Base-by-base conservation (phyloP, 2,329 filamentous ascomycete species). In the Cercospora zeina region DNA sequence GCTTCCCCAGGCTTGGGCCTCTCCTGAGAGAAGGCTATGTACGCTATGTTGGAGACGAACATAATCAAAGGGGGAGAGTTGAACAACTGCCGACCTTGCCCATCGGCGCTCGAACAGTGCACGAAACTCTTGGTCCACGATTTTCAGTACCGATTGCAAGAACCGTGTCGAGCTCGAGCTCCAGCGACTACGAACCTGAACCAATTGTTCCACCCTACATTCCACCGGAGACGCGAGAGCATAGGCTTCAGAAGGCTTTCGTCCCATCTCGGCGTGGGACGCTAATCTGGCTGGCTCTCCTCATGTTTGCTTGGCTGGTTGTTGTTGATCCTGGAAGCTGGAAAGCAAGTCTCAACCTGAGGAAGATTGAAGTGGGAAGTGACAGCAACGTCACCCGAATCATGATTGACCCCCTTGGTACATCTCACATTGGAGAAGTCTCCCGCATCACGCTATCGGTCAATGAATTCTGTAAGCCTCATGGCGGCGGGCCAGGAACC, bases 391-490 rank as follows among this genome's bases (percentile, higher is more conserved):
- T n/a, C 21, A 37, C 16, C 11, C 54, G 54, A 16, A 30, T 56
- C 13, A 10, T 56, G 16, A 31, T 56, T 13, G 54, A 56, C 14
- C 54, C 54, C 19, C 36, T 56, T 36, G 54, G 54, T 39, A 45
- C 33, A 2, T 34, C 19, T 30, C 54, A 56, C 27, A 56, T 56
- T 39, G n/a, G 8, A 27, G 16, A 30, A 10, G 36, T 56, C 21
- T 30, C 24, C 11, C 19, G 45, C 36, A 39, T 39, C 10, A n/a
- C 34, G 30, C 36, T 56, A 27, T 56, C 34, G 13, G 36, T 56
- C 36, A 39, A 42, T 56, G n/a, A 39, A 14, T 45, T 56, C 16
- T 56, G 54, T 36, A 30, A n/a, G 13, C 54, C 27, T 4, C 19
- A 21, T 14, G n/a, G 11, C 2, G 54, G 36, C 54, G 36, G 21